Base-by-base conservation (phyloP, 1,284 basidiomycete species). In the Porogramme epimiltina region DNA sequence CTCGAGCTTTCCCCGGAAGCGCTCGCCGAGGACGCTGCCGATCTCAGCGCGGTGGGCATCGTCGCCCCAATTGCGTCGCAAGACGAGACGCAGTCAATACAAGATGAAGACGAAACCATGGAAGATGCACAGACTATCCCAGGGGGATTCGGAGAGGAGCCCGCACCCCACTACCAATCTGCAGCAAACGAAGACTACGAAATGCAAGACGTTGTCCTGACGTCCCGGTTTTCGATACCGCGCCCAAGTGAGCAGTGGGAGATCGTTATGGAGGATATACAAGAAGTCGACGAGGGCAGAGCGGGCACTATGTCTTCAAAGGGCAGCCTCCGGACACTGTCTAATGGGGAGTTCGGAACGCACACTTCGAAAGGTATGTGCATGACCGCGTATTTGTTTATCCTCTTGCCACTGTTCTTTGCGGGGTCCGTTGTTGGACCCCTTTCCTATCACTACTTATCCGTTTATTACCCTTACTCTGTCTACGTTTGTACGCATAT, bases 181-280 rank as follows among this genome's bases (percentile, higher is more conserved):
- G 36, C 48, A 16, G 37, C 55, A 8, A 52, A 45, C n/a, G 55
- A 54, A 43, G 49, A 55, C 48, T 28, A 42, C 33, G 47, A 51
- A 20, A 55, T 57, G 40, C 33, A 50, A 34, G 44, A 54, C 45
- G 57, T 54, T 16, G 37, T 59, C n/a, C 34, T 59, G 23, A 55
- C 51, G 9, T 55, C 54, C n/a, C 57, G 54, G 34, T 59, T 57
- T 36, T 63, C 68, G 42, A 63, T 73, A 49, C 66, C 79, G 22
- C 75, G 84, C 38, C 82, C 82, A 0, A 87, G 85, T 62, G 85
- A 87, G 61, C 84, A 87, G 61, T 90, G 87, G 87, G 86, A 89
- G 62, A 70, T 89, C 52, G 79, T 89, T 24, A 89, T 89, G 84
- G 87, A 89, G 49, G 80, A 81, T 54, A 89, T 89, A 42, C 70